Base-by-base conservation (phyloP, 371 early-diverging fungal genomes). In the Rhizopus arrhizus region DNA sequence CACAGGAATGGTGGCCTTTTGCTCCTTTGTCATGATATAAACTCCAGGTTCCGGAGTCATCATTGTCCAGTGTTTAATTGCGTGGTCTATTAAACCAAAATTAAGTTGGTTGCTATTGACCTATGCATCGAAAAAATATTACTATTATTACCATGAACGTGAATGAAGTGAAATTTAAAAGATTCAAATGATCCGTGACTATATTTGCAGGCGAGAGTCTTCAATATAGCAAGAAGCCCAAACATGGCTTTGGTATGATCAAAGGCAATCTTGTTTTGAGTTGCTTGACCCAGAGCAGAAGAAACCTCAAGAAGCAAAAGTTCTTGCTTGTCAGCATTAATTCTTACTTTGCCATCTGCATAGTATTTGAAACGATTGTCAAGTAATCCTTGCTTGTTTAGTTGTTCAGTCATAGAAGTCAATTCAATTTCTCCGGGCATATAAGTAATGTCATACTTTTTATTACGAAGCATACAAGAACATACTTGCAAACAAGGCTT, bases 191-290 rank as follows among this genome's bases (percentile, higher is more conserved):
- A 54, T 48, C 53, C 61, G 38, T 61, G 49, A 53, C 41, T 35
- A 31, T 58, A 49, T 50, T 50, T 47, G 48, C 48, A 61, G 54
- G 54, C 54, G 55, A 54, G 55, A 43, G 57, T 57, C 57, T 48
- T 57, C 49, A 48, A 57, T 48, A 57, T 48, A 28, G 38, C 57
- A 57, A 56, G 55, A 48, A 62, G 56, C 56, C 62, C 56, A 55
- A 62, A 56, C 50, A 62, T 56, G 34, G 56, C 56, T 62, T 62
- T 62, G 51, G 42, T 62, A 51, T 54, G 56, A 51, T 62, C 56
- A 51, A 62, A 62, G 56, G 35, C 61, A 61, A 53, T 49, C 61
- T 61, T 61, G 61, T 61, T 55, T 55, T 61, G 55, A 47, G 49
- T 61, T 61, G 48, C 61, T 61, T 54, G 55, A 53, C 49, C 55